Conservation (phyloP, 805 yeast species). For the Teunomyces tritomae region DNA sequence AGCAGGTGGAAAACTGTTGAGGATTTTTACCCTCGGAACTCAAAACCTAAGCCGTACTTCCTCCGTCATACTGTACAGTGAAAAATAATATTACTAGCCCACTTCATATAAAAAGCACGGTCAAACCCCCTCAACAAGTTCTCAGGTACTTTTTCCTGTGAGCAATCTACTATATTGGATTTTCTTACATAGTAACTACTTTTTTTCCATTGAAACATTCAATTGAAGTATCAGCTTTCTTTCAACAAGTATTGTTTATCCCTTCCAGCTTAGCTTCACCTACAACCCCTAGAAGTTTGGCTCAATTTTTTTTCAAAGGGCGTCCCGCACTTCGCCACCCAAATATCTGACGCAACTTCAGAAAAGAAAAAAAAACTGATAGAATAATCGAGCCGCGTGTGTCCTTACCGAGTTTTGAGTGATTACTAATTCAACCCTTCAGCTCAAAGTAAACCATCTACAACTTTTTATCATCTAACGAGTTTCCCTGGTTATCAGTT, state of each 20-base stretch:
- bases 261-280: background rate
- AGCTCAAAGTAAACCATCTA: background rate
- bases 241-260: background rate
- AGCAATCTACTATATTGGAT: too few species aligned
- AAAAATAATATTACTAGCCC: too few species aligned
- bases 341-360: background rate
- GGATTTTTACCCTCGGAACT: background rate
- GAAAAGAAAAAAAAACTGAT: background rate
- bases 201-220: background rate
- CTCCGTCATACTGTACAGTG: background rate
- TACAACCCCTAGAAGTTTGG: background rate
- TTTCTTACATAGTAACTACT: background rate
- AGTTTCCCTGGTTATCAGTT: background rate
- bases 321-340: constrained; percentile 1
- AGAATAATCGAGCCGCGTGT: background rate
- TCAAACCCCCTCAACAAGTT: too few species aligned
- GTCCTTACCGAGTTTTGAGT: background rate
- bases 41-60: background rate
- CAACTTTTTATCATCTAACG: background rate
- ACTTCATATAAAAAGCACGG: too few species aligned
- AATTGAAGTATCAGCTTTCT: background rate
- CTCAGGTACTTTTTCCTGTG: too few species aligned
- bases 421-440: background rate
- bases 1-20: background rate
- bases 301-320: background rate